These are phyloP conservation scores for Dalbergia cultrata DNA, from an alignment of 306 rosid species.

Conservation along the genomic window DNA sequence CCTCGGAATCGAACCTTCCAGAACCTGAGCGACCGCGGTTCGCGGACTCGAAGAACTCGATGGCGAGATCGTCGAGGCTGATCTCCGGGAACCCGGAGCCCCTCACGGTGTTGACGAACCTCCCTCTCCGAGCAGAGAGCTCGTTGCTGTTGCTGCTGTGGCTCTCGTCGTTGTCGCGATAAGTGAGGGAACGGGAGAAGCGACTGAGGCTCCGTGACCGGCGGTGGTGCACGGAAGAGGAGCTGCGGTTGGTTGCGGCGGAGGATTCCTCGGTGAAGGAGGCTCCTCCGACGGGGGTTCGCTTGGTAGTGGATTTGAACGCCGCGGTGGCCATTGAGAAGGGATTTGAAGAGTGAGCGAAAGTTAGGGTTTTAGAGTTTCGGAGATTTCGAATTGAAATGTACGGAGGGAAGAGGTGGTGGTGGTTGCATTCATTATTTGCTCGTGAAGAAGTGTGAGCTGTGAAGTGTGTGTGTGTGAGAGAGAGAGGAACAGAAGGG, in stretches of 20 bases:
- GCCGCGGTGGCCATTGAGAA: conserved; percentile 85
- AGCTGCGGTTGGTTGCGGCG: conserved; percentile 55
- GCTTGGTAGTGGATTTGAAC: conserved; percentile 91
- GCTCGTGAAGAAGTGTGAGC: background rate
- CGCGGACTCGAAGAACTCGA: conserved; percentile 83
- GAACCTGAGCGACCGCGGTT: conserved; percentile 65
- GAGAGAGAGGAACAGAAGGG: too few relatives aligned
- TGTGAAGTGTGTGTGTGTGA: background rate
- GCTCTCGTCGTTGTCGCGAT: conserved; percentile 45
- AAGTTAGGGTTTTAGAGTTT: conserved; percentile 33
- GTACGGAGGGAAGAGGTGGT: background rate
- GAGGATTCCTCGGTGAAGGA: conserved; percentile 58
- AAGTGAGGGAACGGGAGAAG: conserved; percentile 57
- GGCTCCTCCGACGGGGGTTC: conserved; percentile 68
- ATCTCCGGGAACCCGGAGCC: conserved; percentile 95
- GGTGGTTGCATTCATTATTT: background rate
- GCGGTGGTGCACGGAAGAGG: conserved; percentile 69
- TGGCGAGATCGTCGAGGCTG: conserved; percentile 91
- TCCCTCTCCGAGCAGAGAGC: conserved; percentile 58
- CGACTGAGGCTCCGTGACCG: conserved; percentile 95
- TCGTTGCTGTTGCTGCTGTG: conserved; percentile 35
- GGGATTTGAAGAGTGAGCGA: background rate
- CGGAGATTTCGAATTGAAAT: background rate
- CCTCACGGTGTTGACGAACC: conserved; percentile 83
- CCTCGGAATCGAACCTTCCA: conserved; percentile 56